phyloP scores from a whole-genome alignment of 2,329 filamentous ascomycete species.

The Diplodia mutila region DNA sequence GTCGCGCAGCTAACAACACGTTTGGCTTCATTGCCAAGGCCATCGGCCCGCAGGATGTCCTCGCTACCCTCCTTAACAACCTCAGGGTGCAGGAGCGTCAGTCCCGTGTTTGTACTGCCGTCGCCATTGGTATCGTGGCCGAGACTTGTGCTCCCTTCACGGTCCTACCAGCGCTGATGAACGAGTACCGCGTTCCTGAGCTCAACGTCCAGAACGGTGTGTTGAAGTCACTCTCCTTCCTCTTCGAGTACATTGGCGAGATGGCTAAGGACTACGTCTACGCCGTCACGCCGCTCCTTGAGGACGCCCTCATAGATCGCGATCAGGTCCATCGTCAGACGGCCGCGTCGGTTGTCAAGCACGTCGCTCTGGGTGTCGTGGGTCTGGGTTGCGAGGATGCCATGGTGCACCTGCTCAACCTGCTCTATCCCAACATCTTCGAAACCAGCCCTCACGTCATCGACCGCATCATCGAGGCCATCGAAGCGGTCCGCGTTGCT shows the following conservation, averaged over 20 bases:
- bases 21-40: conserved; percentile 99
- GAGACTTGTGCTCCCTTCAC: conserved; percentile 99
- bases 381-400: conserved; percentile 97
- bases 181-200: conserved; percentile 97
- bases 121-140: conserved; percentile 97
- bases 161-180: conserved; percentile 97
- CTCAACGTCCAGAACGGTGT: conserved; percentile 99
- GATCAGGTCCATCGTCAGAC: conserved; percentile 98
- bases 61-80: conserved; percentile 95
- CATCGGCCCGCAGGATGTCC: conserved; percentile 95
- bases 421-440: conserved; percentile 95
- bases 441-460: conserved; percentile 98
- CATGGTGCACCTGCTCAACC: conserved; percentile 95
- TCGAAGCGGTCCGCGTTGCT: conserved; percentile 92
- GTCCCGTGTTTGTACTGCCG: conserved; percentile 96
- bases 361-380: conserved; percentile 96
- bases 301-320: conserved; percentile 95
- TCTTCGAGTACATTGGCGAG: conserved; percentile 99
- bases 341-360: conserved; percentile 94
- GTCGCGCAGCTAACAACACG: conserved; percentile 97
- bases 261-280: conserved; percentile 99
- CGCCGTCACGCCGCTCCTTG: conserved; percentile 90
- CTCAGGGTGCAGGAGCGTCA: conserved; percentile 96
- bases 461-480: conserved; percentile 94
- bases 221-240: conserved; percentile 92